Percentiles rank a stretch among this genome's conserved stretches.
Conservation (phyloP, 306 rosid species). For the Cucumis hystrix region DNA sequence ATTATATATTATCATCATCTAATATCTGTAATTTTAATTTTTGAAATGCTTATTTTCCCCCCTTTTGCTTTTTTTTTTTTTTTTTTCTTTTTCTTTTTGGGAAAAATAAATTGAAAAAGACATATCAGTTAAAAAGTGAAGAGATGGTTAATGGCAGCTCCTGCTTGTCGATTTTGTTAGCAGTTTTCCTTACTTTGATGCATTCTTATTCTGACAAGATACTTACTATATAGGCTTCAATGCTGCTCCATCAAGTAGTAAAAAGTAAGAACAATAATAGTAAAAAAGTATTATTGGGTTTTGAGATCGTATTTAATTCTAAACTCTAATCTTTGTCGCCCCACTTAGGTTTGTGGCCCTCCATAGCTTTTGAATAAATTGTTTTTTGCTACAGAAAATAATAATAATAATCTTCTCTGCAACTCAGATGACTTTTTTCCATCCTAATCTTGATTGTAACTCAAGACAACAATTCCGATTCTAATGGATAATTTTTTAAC, state of each 20-base stretch:
- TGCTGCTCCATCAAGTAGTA: background rate
- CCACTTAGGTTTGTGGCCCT: too few species aligned
- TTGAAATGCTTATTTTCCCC: background rate
- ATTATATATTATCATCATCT: background rate
- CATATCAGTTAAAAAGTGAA: background rate
- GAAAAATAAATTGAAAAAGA: background rate
- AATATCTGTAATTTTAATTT: background rate
- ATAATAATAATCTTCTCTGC: too few species aligned
- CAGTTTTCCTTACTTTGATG: constrained; percentile 1
- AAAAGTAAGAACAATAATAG: background rate
- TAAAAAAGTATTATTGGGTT: background rate
- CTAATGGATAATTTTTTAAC: background rate
- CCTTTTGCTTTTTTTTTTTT: too few species aligned
- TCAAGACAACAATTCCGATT: too few species aligned
- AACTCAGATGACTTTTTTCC: too few species aligned
- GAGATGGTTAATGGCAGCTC: background rate
- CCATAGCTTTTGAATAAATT: too few species aligned
- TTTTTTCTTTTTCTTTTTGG: background rate
- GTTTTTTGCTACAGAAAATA: too few species aligned
- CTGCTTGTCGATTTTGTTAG: background rate
- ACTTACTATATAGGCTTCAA: background rate
- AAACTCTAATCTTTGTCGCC: too few species aligned
- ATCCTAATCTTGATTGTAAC: too few species aligned
- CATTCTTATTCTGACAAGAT: background rate
- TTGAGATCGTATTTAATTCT: background rate